Percentiles rank a stretch among this genome's conserved stretches.
phyloP scores from a whole-genome alignment of 345 rosid genomes.

The Litchi chinensis region DNA sequence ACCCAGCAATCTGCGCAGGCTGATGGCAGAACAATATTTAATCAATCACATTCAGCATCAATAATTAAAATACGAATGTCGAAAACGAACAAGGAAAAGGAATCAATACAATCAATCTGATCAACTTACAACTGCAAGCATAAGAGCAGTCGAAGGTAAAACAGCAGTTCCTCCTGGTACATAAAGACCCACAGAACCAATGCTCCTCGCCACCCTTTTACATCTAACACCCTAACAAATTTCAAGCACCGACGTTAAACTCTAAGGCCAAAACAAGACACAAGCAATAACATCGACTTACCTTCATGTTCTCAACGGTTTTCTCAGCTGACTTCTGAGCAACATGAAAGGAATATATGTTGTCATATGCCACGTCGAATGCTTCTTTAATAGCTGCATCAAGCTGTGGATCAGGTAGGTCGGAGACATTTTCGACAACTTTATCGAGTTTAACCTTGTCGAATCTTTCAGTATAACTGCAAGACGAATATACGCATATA shows the following conservation, averaged over 20 bases:
- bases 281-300: constrained; percentile 33
- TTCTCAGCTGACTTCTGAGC: constrained; percentile 73
- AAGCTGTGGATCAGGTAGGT: constrained; percentile 76
- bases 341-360: constrained; percentile 83
- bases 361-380: constrained; percentile 86
- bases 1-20: constrained; percentile 98
- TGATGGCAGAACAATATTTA: constrained; percentile 31
- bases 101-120: neutral
- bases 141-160: constrained; percentile 90
- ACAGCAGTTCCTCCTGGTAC: constrained; percentile 97
- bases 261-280: constrained; percentile 11
- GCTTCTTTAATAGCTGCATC: constrained; percentile 64
- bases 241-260: neutral
- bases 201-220: constrained; percentile 83
- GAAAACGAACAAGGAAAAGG: constrained; percentile 7
- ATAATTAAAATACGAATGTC: neutral
- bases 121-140: constrained; percentile 84
- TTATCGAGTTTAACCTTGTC: constrained; percentile 70
- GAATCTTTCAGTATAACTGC: constrained; percentile 77
- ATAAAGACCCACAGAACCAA: constrained; percentile 91
- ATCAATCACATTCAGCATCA: constrained; percentile 6
- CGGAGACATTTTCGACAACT: constrained; percentile 62
- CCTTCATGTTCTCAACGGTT: constrained; percentile 80
- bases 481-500: constrained; percentile 12
- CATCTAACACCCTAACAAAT: constrained; percentile 79